Evolutionary conservation across 2,329 filamentous ascomycete species (phyloP).

Genomic region (Trichophyton mentagrophytes): DNA sequence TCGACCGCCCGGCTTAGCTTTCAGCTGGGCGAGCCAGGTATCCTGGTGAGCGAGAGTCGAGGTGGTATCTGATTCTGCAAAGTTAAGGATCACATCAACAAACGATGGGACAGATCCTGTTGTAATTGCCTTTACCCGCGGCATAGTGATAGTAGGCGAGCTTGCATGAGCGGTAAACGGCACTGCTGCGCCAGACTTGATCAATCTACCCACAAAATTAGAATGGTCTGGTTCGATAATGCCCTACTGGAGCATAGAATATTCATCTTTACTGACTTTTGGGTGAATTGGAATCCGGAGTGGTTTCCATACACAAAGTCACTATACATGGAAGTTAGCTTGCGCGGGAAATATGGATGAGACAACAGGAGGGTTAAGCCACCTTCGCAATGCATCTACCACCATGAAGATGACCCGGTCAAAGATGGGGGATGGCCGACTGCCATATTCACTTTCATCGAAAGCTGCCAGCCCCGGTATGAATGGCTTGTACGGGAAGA

Average conservation of each 20-base stretch:
- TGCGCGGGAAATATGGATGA: neutral
- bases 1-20: constrained; percentile 54
- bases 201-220: constrained; percentile 48
- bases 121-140: constrained; percentile 89
- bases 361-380: constrained; percentile 15
- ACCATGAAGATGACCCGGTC: constrained; percentile 95
- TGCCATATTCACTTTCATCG: constrained; percentile 38
- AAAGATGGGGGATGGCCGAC: constrained; percentile 57
- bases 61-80: constrained; percentile 84
- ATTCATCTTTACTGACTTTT: constrained; percentile 46
- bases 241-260: neutral
- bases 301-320: constrained; percentile 79
- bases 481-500: constrained; percentile 96
- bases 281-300: constrained; percentile 78
- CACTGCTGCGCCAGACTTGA: constrained; percentile 67
- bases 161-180: constrained; percentile 92
- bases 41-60: constrained; percentile 82
- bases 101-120: constrained; percentile 98
- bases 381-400: constrained; percentile 86
- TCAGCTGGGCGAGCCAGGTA: constrained; percentile 92
- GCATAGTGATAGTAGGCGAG: constrained; percentile 98
- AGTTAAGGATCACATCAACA: constrained; percentile 89
- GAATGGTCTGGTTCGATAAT: neutral
- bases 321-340: constrained; percentile 36
- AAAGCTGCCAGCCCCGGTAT: constrained; percentile 67